Percentiles rank a stretch among this genome's conserved stretches.
Conservation (phyloP, 129 eudicot species). For the Flaveria sonorensis region DNA sequence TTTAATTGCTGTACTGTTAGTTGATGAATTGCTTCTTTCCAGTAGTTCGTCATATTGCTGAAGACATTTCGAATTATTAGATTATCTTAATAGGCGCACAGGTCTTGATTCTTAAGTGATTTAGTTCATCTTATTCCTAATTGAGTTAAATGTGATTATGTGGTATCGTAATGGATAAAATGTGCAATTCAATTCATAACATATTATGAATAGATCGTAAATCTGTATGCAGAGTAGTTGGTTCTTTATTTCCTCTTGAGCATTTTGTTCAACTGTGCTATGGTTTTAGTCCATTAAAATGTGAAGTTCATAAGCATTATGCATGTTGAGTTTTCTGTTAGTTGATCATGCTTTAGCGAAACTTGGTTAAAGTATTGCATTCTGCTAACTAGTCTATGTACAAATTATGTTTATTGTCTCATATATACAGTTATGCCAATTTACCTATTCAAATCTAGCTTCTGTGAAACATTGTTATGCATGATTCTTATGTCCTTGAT, state of each 20-base stretch:
- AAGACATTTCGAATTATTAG: no score
- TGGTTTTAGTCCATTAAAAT: not conserved
- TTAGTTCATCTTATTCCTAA: no score
- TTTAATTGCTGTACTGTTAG: not conserved
- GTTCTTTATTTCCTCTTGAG: not conserved
- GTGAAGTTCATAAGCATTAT: constrained; percentile 2
- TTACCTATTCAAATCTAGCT: constrained; percentile 1
- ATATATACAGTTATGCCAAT: not conserved
- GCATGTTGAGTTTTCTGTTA: not conserved
- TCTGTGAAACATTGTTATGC: constrained; percentile 19
- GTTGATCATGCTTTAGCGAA: constrained; percentile 2
- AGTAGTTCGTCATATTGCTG: no score
- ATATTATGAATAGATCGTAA: not conserved
- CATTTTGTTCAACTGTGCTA: constrained; percentile 5
- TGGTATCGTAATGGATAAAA: not conserved
- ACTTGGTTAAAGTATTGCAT: not conserved
- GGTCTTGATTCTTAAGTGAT: no score
- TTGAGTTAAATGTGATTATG: not conserved
- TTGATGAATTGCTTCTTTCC: no score
- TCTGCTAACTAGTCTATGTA: constrained; percentile 17
- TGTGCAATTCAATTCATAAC: not conserved
- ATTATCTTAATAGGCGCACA: no score
- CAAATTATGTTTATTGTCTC: constrained; percentile 1
- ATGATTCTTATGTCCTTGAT: constrained; percentile 11
- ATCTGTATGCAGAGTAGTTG: not conserved